Base-by-base conservation (phyloP, 306 rosid genomes). In the Cucumis hystrix region DNA sequence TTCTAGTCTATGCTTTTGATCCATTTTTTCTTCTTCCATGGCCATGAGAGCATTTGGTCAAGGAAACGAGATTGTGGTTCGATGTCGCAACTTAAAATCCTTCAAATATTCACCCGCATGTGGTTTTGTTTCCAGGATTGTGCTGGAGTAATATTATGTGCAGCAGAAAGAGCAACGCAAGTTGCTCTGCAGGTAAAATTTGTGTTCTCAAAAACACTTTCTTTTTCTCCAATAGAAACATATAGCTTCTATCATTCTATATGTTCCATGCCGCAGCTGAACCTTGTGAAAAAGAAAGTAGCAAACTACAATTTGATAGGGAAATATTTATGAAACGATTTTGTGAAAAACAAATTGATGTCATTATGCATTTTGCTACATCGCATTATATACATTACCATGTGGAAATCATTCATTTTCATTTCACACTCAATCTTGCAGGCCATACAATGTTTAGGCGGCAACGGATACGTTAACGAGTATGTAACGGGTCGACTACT, bases 101-200 rank as follows among this genome's bases (percentile, higher is more conserved):
- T 74, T 18, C 16, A 52, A 10, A 51, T 56, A 30, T 74, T 71
- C 78, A 43, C 10, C 49, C 77, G n/a, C 51, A 6, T 71, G 21
- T 74, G 76, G n/a, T 67, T 83, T 71, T 79, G 68, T 78, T 65
- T 87, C 75, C 89, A 95, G 98, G 98, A 95, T 86, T 95, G 97
- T 77, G 97, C 98, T 66, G 98, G 98, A 79, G 97, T 83, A 58
- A 92, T 95, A 83, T 92, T 90, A 62, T 84, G 85, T 69, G 89
- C 98, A 18, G 96, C 96, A 49, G 98, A 95, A 80, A 87, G 96
- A 92, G 98, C 98, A 76, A 95, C 97, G 4, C 97, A 95, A 69
- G 91, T 90, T 61, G 97, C 98, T 69, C 88, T 95, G 83, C 97
- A 69, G 75, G 75, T 69, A 45, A 69, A 45, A 2, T 2, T 13